These are phyloP conservation scores for Drechslerella coelobrocha DNA, from an alignment of 2,329 filamentous ascomycete species.

Conservation along the genomic window DNA sequence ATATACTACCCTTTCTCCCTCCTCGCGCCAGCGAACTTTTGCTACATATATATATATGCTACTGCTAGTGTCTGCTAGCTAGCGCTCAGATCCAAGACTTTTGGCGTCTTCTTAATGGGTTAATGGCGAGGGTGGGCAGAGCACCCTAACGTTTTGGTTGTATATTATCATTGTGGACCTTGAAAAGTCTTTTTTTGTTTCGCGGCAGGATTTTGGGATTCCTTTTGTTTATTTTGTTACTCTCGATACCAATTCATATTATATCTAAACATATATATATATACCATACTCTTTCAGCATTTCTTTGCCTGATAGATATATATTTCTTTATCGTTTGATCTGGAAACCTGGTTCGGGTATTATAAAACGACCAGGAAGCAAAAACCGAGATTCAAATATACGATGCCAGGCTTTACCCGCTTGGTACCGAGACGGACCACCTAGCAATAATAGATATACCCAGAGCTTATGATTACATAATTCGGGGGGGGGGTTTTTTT, in stretches of 20 bases:
- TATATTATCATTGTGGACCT: constrained; percentile 26
- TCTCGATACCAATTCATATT: background rate
- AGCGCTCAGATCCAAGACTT: background rate
- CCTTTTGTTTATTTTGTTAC: constrained; percentile 41
- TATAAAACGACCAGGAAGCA: too few species aligned
- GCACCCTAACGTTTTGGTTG: constrained; percentile 23
- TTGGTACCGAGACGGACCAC: too few species aligned
- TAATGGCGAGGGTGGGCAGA: background rate
- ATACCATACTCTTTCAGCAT: too few species aligned
- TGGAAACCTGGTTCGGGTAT: too few species aligned
- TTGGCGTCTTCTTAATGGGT: background rate
- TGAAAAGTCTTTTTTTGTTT: constrained; percentile 48
- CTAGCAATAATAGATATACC: too few species aligned
- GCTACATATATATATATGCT: constrained; percentile 13
- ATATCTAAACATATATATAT: background rate
- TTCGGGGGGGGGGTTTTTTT: too few species aligned
- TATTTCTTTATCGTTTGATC: too few species aligned
- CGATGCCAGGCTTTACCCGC: too few species aligned
- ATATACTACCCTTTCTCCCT: constrained; percentile 22
- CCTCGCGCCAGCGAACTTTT: constrained; percentile 37
- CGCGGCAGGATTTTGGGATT: constrained; percentile 22
- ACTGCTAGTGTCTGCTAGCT: constrained; percentile 22
- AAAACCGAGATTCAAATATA: too few species aligned
- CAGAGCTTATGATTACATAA: too few species aligned
- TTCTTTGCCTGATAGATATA: too few species aligned